Percentiles rank a stretch among this genome's conserved stretches.
Conservation (phyloP, 2,329 filamentous ascomycete species). For the Sclerotiophoma versabilis region DNA sequence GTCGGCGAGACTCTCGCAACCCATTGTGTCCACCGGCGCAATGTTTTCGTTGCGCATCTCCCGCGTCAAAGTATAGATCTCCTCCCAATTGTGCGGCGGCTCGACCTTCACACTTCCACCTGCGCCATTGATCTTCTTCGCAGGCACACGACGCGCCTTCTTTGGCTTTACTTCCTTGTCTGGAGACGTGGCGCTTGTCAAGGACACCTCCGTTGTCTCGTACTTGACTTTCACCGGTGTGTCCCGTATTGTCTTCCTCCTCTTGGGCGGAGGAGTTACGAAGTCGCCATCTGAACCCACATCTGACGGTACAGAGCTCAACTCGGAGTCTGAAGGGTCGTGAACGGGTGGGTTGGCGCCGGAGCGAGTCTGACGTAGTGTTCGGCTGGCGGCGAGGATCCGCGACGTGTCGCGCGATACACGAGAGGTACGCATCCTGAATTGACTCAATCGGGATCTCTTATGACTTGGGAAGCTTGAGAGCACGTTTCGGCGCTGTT, state of each 20-base stretch:
- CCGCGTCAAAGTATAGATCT: constrained; percentile 78
- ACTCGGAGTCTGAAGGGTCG: constrained; percentile 40
- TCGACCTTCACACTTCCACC: constrained; percentile 54
- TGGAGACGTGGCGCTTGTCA: constrained; percentile 32
- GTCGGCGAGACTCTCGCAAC: constrained; percentile 79
- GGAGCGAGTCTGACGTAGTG: constrained; percentile 44
- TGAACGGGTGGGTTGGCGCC: constrained; percentile 30
- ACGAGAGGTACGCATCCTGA: constrained; percentile 47
- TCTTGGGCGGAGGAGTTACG: constrained; percentile 48
- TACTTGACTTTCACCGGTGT: constrained; percentile 44
- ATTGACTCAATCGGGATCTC: neutral
- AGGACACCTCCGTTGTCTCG: constrained; percentile 24
- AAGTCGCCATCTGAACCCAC: constrained; percentile 33
- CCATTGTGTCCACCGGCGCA: constrained; percentile 97
- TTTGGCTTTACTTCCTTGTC: constrained; percentile 34
- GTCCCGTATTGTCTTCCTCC: constrained; percentile 53
- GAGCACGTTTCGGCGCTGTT: neutral
- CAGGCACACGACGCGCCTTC: constrained; percentile 48
- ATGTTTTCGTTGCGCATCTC: constrained; percentile 76
- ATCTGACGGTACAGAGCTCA: constrained; percentile 41
- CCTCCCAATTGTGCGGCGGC: constrained; percentile 82
- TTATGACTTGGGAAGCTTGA: neutral
- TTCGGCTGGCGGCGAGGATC: constrained; percentile 40
- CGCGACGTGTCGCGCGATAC: constrained; percentile 48
- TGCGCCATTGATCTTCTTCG: constrained; percentile 42